Evolutionary conservation across 2,329 filamentous ascomycete species (phyloP), one percentile per base, ranked within the genome.

Genomic region (Lojkania enalia): DNA sequence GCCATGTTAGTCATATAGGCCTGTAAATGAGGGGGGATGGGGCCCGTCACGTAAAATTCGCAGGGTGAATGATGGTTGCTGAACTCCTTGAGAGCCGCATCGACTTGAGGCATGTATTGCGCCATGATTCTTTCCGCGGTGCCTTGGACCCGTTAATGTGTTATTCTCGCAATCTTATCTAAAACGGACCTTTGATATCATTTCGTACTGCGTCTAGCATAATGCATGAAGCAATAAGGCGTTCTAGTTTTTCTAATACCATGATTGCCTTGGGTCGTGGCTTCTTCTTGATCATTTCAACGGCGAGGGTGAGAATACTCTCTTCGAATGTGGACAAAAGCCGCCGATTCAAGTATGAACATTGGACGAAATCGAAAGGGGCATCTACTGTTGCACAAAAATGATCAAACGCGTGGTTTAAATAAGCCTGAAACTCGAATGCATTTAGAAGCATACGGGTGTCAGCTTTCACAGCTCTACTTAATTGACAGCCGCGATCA

Each of bases 311-410:
- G 7, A 77, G 57, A 18, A 78, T 77, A 50, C 77, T 75, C 5
- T 71, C 75, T 15, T 72, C 71, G 52, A 78, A 77, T 39, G 74
- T 69, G 21, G 58, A 60, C 32, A 74, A 69, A 51, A 77, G 74
- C 0, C 73, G 74, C 38, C 70, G 75, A 23, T 71, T 66, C 3
- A 61, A 56, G 6, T 74, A 67, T 2, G 75, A 73, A 4, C 71
- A 72, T 42, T 74, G 57, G 25, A 78, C 71, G 49, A 79, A 79
- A 51, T 79, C 74, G 55, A 79, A 79, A 2, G 76, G 73, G 0
- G 59, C 57, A 35, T 76, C 66, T 6, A 78, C 55, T 33, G 71
- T 64, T 1, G 58, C 60, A 3, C 72, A 66, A 41, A 76, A 79
- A 48, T 79, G 77, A 35, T 75, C 70, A 48, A 77, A 78, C 0